Base-by-base conservation (phyloP, 768 basidiomycete species). In the Termitomyces eurrhizus region DNA sequence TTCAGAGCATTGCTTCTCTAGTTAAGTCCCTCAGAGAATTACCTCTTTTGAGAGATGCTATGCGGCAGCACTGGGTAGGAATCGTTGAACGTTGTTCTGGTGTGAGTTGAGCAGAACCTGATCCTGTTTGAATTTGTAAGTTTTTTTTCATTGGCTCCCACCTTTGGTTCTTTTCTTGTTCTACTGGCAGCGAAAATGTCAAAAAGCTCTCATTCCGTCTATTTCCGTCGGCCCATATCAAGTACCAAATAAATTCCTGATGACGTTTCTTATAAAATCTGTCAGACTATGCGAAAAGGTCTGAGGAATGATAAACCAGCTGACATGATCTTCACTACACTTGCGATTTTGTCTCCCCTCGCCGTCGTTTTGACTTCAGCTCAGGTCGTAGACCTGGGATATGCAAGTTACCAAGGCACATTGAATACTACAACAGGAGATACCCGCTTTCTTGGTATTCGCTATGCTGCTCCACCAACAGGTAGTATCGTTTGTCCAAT, bases 391-490 rank as follows among this genome's bases (percentile, higher is more conserved):
- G 71, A 81, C 58, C 69, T 82, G 13, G 80, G 80, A 2, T 80
- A 80, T 62, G 76, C 80, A 0, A 67, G 69, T 56, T 83, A 81
- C 58, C 72, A 77, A 67, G 81, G 80, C 1, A 56, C 66, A 0
- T 65, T 76, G 13, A 71, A 79, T 56, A 48, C 70, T 0, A 69
- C 70, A 0, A 74, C 74, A 3, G 66, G 67, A 13, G 72, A 76
- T 59, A 73, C 74, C 0, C 63, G 68, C 16, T 81, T 78, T 60
- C 69, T 80, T 13, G 77, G 77, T 0, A 73, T 83, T 48, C 75
- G 82, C 8, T 84, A 79, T 68, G 83, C 83, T 12, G 80, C 79
- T 18, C 70, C 80, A 32, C 82, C 83, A 3, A 61, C 74, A 35
- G 81, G 81, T 79, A 29, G 29, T 73, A 59, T 8, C 7, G 1